Evolutionary conservation across 208 protist species (phyloP), one percentile per base, ranked within the genome.

Genomic region (Trypanosoma avium): DNA sequence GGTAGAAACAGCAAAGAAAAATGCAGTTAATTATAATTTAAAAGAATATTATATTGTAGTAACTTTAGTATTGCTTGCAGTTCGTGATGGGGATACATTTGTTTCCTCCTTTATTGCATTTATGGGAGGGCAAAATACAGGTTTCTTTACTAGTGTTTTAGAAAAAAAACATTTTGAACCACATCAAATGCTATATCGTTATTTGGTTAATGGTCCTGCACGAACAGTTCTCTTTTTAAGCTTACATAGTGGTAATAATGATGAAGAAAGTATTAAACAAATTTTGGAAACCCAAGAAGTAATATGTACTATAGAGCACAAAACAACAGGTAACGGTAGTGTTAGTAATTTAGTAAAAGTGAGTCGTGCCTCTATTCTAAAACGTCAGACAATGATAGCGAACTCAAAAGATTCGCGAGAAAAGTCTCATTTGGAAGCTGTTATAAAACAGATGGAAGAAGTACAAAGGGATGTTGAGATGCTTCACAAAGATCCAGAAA

Each of bases 51-150:
- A 63, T 27, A 15, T 84, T 22, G 60, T 76, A 58, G 65, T 79
- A 8, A 65, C 63, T 21, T 46, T 84, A 22, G 49, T 79, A 9
- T 72, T 69, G 66, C 45, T 36, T 48, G 61, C 73, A 46, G 56
- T 49, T 3, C 53, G 15, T 3, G 56, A 63, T 13, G 50, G 54
- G 15, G 73, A 80, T 59, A 70, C 76, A 27, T 32, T 74, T 13
- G 65, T 73, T 19, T 66, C 61, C 26, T 80, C 73, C 52, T 70
- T 84, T 32, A 75, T 45, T n/a, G 24, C 66, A 9, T 68, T 60
- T 26, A 57, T 84, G 2, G 10, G 9, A 10, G 46, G 46, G 24
- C 12, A 50, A 5, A 3, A 50, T 2, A 29, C 46, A 10, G 10
- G 10, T 13, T 19, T 50, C 24, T 19, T 21, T 15, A n/a, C 17